Evolutionary conservation across 2,329 filamentous ascomycete genomes (phyloP).

Genomic region (Orbilia blumenaviensis): DNA sequence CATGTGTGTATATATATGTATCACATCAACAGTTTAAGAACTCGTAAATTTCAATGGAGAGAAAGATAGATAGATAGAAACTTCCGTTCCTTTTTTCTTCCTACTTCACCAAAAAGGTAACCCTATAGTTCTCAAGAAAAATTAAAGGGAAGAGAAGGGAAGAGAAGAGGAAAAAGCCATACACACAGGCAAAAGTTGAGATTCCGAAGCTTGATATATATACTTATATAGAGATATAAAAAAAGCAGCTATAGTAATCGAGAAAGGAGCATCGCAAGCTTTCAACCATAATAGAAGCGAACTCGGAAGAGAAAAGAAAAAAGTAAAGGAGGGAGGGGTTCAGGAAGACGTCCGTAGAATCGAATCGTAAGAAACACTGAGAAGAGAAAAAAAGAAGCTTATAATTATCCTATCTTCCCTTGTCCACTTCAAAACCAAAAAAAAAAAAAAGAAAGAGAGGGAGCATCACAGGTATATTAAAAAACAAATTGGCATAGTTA

Average conservation of each 20-base stretch:
- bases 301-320: background rate
- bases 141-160: background rate
- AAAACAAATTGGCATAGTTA: conserved; percentile 23
- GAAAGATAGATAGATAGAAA: background rate
- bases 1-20: too few relatives aligned
- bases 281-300: background rate
- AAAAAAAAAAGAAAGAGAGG: too few relatives aligned
- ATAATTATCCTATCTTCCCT: conserved; percentile 15
- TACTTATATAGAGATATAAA: too few relatives aligned
- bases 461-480: conserved; percentile 15
- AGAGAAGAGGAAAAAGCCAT: background rate
- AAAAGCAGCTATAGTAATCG: background rate
- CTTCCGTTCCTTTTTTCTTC: background rate
- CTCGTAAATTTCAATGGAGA: too few relatives aligned
- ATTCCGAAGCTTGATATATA: too few relatives aligned
- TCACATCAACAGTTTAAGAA: too few relatives aligned
- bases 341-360: background rate
- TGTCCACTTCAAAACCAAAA: conserved; percentile 14
- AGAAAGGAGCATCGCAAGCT: background rate
- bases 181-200: too few relatives aligned
- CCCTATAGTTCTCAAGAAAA: background rate
- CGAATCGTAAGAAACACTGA: too few relatives aligned
- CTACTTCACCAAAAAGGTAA: too few relatives aligned
- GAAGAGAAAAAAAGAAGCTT: conserved; percentile 4
- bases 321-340: background rate